Percentiles rank a stretch among this genome's conserved stretches.
These are phyloP conservation scores for Stephanocyclus meneghinianus DNA, from an alignment of 352 stramenopile genomes.

Conservation along the genomic window DNA sequence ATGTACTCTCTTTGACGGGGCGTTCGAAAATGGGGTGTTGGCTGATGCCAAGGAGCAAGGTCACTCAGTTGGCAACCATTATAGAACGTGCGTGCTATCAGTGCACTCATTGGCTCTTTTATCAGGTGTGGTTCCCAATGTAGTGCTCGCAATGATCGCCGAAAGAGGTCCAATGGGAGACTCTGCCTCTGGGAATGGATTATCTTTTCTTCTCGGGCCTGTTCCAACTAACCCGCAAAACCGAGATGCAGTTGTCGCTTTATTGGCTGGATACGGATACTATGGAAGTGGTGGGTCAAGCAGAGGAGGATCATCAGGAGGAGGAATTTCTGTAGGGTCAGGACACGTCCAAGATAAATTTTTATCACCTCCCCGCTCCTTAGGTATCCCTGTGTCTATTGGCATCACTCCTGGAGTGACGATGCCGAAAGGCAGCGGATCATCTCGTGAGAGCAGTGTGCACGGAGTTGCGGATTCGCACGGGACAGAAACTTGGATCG, in stretches of 20 bases:
- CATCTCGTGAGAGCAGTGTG: conserved; percentile 1
- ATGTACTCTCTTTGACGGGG: conserved; percentile 53
- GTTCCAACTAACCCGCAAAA: conserved; percentile 59
- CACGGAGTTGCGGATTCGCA: not conserved
- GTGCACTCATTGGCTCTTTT: conserved; percentile 56
- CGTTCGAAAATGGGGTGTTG: conserved; percentile 55
- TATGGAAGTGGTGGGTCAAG: conserved; percentile 31
- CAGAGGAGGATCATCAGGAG: not conserved
- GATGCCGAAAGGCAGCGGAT: conserved; percentile 4
- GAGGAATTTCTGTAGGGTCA: conserved; percentile 19
- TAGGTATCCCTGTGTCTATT: conserved; percentile 52
- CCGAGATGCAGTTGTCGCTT: conserved; percentile 52
- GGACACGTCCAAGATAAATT: conserved; percentile 17
- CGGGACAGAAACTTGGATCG: conserved; percentile 51
- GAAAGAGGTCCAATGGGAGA: conserved; percentile 57
- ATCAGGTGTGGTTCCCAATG: conserved; percentile 37
- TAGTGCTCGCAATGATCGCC: conserved; percentile 54
- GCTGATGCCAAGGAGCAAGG: not conserved
- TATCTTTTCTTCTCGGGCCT: conserved; percentile 55
- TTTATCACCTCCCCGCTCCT: conserved; percentile 28
- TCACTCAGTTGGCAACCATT: not conserved
- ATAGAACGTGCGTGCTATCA: conserved; percentile 30
- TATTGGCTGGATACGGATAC: conserved; percentile 51
- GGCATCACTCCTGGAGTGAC: conserved; percentile 51
- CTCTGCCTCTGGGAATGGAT: conserved; percentile 23